Base-by-base conservation (phyloP, 2,329 filamentous ascomycete species). In the Colletotrichum sp. region DNA sequence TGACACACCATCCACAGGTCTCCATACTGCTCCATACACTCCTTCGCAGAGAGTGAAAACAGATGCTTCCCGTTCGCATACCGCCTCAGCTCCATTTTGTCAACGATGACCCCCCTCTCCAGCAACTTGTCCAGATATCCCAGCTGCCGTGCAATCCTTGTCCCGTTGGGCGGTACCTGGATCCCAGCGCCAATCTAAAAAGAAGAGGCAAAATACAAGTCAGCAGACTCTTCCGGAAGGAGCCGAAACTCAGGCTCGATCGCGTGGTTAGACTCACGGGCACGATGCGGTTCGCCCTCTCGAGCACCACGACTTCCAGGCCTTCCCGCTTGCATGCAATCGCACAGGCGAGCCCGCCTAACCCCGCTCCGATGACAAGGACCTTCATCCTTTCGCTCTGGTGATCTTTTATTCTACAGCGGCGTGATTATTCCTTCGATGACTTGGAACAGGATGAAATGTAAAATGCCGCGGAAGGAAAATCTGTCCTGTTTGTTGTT, bases 301-400 rank as follows among this genome's bases (percentile, higher is more conserved):
- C 75, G n/a, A 77, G 75, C n/a, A 77, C 75, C 8, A 71, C 71
- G n/a, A 75, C 75, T 15, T 77, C 75, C 7, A 77, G n/a, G 3
- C 71, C 66, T 13, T 77, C 71, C 32, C 39, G 15, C 5, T 39
- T 62, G 26, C 75, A 77, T 4, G 71, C 71, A 13, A 77, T 77
- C 16, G 75, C 75, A n/a, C 71, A 75, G n/a, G 72, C 72, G 21
- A 77, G 75, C 2, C 75, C 75, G 39, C 75, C 75, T 8, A 77
- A 32, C 18, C 75, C 75, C 13, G 75, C 75, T 5, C 75, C 75
- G 15, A 77, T 24, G 16, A 77, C 71, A 21, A 77, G 32, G 15
- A 77, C 71, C 55, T 67, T 77, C 71, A 77, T 63, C 1, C 44
- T 52, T 75, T 21, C 6, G 24, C 18, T 21, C 34, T 18, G 0